Percentiles rank a stretch among this genome's conserved stretches.
phyloP scores from a whole-genome alignment of 192 early-diverging fungal species.

The Helicostylum pulchrum region DNA sequence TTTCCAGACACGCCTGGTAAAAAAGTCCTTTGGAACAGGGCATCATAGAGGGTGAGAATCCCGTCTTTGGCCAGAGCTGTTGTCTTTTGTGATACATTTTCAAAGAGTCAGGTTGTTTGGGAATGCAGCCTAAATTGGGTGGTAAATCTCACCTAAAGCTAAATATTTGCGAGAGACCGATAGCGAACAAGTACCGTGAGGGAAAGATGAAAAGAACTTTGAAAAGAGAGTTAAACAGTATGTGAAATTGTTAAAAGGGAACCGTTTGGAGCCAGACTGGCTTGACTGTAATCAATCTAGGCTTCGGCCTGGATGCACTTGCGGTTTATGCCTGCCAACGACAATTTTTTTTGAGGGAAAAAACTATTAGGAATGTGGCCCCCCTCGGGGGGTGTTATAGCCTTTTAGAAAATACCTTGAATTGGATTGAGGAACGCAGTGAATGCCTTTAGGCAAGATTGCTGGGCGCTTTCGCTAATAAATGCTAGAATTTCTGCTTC shows the following conservation, averaged over 20 bases:
- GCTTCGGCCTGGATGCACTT: constrained; percentile 46
- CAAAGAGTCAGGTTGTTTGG: constrained; percentile 75
- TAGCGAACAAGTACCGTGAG: constrained; percentile 87
- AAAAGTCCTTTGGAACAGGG: constrained; percentile 66
- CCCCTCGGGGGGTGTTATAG: constrained; percentile 56
- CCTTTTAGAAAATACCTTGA: constrained; percentile 45
- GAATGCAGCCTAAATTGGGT: constrained; percentile 73
- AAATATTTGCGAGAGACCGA: constrained; percentile 83
- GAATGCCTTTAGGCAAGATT: constrained; percentile 32
- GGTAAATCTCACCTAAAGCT: constrained; percentile 79
- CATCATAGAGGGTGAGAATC: constrained; percentile 76
- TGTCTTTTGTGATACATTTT: constrained; percentile 52
- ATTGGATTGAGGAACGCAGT: constrained; percentile 57
- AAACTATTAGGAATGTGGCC: constrained; percentile 50
- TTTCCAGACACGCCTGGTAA: constrained; percentile 38
- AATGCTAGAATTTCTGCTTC: background rate
- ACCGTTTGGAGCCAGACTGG: constrained; percentile 61
- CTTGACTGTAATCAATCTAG: constrained; percentile 44
- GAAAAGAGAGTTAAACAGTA: constrained; percentile 81
- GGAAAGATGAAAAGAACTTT: constrained; percentile 85
- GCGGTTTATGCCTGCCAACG: constrained; percentile 45
- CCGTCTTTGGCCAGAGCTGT: constrained; percentile 44
- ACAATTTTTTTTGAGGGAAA: constrained; percentile 56
- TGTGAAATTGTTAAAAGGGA: constrained; percentile 84
- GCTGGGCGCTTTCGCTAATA: constrained; percentile 10